Evolutionary conservation across 225 moss, liverwort and hornwort genomes (phyloP), one percentile per base, ranked within the genome.

Genomic region (Anthoceros angustus): DNA sequence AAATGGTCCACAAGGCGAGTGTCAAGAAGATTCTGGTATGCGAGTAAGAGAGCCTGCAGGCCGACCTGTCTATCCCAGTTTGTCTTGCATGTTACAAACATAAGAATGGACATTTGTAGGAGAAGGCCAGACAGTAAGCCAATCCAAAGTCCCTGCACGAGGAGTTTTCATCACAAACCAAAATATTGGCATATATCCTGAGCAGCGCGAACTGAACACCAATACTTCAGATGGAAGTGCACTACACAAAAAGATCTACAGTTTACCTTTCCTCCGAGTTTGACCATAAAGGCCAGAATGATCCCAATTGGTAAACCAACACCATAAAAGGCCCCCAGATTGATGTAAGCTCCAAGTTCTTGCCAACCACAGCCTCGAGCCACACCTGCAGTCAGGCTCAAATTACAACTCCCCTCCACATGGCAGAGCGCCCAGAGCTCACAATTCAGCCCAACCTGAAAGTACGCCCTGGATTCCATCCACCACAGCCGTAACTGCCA

Each of bases 401-500:
- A 0, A 18, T 20, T 55, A 55, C 55, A 8, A 55, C n/a, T 55
- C 55, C 7, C 10, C n/a, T 6, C 18, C 12, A 55, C 55, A 20
- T 55, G 8, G 23, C 55, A 55, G n/a, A 55, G 23, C 8, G 12
- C n/a, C 23, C 23, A 32, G 32, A 32, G 18, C 14, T 7, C 18
- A 55, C n/a, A 20, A 15, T 18, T 9, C n/a, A 55, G 7, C 3
- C 60, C 18, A 45, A 86, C 88, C 86, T 78, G 86, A 75, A 18
- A 89, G 79, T 69, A 80, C 77, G 25, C 74, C 70, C 24, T 67
- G 74, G 20, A 48, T 0, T 38, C 72, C 64, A 24, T 83, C 82
- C 3, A 84, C 62, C 25, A 69, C 38, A 5, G 78, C 76, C 18
- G 84, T 70, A n/a, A 73, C 69, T 12, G 84, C 76, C 11, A 86